Percentiles rank a stretch among this genome's conserved stretches.
phyloP scores from a whole-genome alignment of 108 stramenopile genomes.

The Skeletonema tropicum region DNA sequence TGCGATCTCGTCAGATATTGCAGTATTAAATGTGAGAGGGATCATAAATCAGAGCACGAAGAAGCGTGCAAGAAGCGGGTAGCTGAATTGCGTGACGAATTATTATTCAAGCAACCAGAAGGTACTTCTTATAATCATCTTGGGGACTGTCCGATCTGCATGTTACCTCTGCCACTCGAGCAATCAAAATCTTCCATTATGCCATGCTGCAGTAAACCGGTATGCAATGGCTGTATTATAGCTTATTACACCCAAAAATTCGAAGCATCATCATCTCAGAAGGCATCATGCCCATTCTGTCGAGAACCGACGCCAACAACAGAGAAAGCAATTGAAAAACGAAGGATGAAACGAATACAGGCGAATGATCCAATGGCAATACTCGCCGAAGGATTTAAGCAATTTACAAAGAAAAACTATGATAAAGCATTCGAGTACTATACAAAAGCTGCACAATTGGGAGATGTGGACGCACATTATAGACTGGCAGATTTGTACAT shows the following conservation, averaged over 20 bases:
- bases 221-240: background rate
- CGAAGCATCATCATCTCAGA: too few species aligned
- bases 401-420: background rate
- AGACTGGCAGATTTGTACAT: too few species aligned
- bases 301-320: background rate
- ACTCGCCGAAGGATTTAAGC: background rate
- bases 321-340: background rate
- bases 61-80: too few species aligned
- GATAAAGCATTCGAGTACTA: background rate
- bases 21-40: background rate
- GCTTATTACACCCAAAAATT: too few species aligned
- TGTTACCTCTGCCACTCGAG: background rate
- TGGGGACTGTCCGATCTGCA: background rate
- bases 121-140: background rate
- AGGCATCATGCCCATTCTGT: background rate
- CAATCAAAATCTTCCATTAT: background rate
- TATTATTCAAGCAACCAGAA: background rate
- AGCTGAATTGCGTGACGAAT: background rate
- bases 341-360: background rate
- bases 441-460: background rate
- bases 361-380: constrained; percentile 3
- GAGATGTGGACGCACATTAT: too few species aligned
- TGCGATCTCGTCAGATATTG: background rate
- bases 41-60: too few species aligned
- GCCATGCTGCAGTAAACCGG: background rate